Percentiles rank a stretch among this genome's conserved stretches.
phyloP scores from a whole-genome alignment of 192 early-diverging fungal genomes.

The Coemansia sp. region DNA sequence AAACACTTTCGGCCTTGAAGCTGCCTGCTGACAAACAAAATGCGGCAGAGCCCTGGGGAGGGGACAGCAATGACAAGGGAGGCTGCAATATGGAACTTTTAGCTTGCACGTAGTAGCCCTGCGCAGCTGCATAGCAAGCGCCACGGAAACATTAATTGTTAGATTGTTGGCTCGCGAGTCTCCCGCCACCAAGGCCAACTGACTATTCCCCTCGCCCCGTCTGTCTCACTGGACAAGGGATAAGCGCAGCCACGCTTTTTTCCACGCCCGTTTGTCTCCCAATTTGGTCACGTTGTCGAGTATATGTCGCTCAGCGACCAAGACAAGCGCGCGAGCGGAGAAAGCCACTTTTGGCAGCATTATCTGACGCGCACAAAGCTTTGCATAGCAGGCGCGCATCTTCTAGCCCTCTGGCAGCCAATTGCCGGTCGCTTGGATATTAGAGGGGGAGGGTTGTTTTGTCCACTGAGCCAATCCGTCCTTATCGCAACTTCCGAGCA shows the following conservation, averaged over 20 bases:
- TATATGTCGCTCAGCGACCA: background rate
- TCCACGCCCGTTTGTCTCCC: too few species aligned
- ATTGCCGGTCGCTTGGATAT: background rate
- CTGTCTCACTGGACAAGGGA: too few species aligned
- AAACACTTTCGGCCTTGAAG: background rate
- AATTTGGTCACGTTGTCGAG: background rate
- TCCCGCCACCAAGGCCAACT: too few species aligned
- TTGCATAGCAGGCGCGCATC: background rate
- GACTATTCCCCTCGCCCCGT: too few species aligned
- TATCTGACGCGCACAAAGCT: background rate
- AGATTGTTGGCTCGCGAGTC: too few species aligned
- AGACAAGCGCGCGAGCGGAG: background rate
- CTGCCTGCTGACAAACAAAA: background rate
- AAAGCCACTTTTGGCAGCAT: background rate
- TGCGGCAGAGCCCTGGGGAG: background rate
- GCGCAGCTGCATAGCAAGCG: too few species aligned
- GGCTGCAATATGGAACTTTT: too few species aligned
- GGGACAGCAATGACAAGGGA: too few species aligned
- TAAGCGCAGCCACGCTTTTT: too few species aligned
- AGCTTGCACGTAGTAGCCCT: too few species aligned
- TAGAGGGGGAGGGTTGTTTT: background rate
- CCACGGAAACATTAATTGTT: too few species aligned
- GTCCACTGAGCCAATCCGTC: background rate
- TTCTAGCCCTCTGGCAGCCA: background rate
- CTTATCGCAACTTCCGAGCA: background rate